phyloP scores from a whole-genome alignment of 805 yeast species.

The Clavispora asparagi region DNA sequence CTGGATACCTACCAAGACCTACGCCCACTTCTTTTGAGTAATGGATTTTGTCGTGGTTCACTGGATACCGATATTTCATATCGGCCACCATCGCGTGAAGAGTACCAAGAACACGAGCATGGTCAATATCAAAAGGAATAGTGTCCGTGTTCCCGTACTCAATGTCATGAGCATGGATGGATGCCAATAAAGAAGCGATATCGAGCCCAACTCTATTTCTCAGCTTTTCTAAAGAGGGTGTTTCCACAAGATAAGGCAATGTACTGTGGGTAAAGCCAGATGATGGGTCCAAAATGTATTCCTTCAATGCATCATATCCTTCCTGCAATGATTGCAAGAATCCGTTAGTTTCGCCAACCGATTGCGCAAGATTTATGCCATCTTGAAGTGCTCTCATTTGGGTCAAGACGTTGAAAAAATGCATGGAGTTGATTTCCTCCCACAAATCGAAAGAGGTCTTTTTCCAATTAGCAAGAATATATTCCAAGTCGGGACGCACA shows the following conservation, averaged over 20 bases:
- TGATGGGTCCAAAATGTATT: slow-evolving; percentile 31
- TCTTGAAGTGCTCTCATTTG: slow-evolving; percentile 65
- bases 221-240: slow-evolving; percentile 43
- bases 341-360: slow-evolving; percentile 19
- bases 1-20: slow-evolving; percentile 89
- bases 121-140: slow-evolving; percentile 61
- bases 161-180: slow-evolving; percentile 43
- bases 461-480: slow-evolving; percentile 58
- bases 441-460: slow-evolving; percentile 77
- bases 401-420: slow-evolving; percentile 72
- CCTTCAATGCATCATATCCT: slow-evolving; percentile 30
- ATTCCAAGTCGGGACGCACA: slow-evolving; percentile 66
- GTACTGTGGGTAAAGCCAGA: slow-evolving; percentile 32
- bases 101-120: slow-evolving; percentile 56
- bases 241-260: slow-evolving; percentile 61
- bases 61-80: slow-evolving; percentile 73
- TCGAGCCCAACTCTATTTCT: slow-evolving; percentile 69
- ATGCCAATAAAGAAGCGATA: slow-evolving; percentile 61
- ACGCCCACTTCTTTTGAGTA: slow-evolving; percentile 40
- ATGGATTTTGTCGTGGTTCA: slow-evolving; percentile 51
- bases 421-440: slow-evolving; percentile 79
- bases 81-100: slow-evolving; percentile 56
- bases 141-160: slow-evolving; percentile 23
- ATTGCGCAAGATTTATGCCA: slow-evolving; percentile 42
- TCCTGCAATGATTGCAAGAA: slow-evolving; percentile 25